Percentiles rank a stretch among this genome's conserved stretches.
Conservation (phyloP, 2,329 filamentous ascomycete species). For the Colletotrichum horii region DNA sequence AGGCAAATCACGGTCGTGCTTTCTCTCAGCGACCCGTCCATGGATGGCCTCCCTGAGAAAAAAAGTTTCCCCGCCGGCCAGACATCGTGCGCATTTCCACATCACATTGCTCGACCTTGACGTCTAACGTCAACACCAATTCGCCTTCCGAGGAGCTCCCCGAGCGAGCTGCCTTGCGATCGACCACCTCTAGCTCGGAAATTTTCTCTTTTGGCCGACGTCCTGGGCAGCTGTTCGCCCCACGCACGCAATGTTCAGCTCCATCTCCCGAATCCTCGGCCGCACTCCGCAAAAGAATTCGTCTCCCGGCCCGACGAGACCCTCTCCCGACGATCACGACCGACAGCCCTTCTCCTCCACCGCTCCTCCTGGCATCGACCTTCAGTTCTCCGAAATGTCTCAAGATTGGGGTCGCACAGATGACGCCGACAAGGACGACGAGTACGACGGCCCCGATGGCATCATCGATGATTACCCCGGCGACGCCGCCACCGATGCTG, state of each 20-base stretch:
- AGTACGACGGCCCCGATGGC: background rate
- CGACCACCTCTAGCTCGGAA: background rate
- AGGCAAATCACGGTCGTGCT: background rate
- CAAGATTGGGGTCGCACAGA: background rate
- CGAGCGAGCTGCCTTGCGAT: background rate
- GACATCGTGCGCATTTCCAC: background rate
- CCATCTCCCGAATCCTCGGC: constrained; percentile 4
- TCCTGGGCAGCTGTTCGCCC: background rate
- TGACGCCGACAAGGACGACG: background rate
- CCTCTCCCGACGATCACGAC: background rate
- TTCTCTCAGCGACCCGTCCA: background rate
- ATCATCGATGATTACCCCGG: background rate
- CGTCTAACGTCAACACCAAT: background rate
- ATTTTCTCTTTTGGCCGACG: background rate
- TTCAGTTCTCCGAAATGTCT: background rate
- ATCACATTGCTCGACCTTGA: background rate
- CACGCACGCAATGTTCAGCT: constrained; percentile 12
- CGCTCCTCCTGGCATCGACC: constrained; percentile 1
- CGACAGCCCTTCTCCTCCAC: background rate
- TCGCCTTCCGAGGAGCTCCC: background rate
- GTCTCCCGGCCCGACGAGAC: constrained; percentile 10
- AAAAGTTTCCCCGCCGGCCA: background rate
- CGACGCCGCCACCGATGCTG: background rate
- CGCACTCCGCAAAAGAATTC: constrained; percentile 7
- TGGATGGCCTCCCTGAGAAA: background rate